Evolutionary conservation across 306 rosid genomes (phyloP), one percentile per base, ranked within the genome.

Genomic region (Fagus crenata): DNA sequence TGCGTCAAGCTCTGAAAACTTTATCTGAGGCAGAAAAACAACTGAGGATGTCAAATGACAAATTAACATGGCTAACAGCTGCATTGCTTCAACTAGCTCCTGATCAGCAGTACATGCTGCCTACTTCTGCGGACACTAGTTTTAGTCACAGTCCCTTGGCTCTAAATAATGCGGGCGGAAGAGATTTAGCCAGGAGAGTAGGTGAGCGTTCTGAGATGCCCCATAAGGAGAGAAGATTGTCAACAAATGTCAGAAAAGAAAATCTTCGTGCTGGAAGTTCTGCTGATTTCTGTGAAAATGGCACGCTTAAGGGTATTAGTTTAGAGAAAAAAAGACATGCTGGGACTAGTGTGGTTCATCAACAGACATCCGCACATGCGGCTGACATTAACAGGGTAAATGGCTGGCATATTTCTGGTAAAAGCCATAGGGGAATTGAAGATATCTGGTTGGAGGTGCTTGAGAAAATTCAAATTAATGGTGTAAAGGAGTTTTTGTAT

Each of bases 71-170:
- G 99, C 81, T 96, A 71, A 96, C 99, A 42, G 98, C 98, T 81
- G 97, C 99, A 2, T 86, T 96, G 82, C 97, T 96, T 84, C 99
- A 96, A 87, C 97, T 96, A 81, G 99, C 98, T 74, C 99, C 98
- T 42, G 99, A 96, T 78, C 96, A 88, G 83, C 98, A 96, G 85
- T 96, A 90, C 79, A 85, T 93, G 90, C 70, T 96, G 86, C 97
- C 96, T 69, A 87, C 89, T 82, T 92, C 98, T 72, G 90, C 91
- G 56, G 98, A 88, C 78, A 84, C 89, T 40, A 96, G 99, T 77
- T 92, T 90, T 79, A 82, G 84, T 79, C 99, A 90, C 59, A 91
- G 97, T 85, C 99, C 98, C 28, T 72, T 89, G 33, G 70, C 86
- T 73, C 77, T 85, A 72, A 88, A 87, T 78, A 88, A 83, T 77